phyloP scores from a whole-genome alignment of 768 basidiomycete genomes.

The Calocera viscosa region DNA sequence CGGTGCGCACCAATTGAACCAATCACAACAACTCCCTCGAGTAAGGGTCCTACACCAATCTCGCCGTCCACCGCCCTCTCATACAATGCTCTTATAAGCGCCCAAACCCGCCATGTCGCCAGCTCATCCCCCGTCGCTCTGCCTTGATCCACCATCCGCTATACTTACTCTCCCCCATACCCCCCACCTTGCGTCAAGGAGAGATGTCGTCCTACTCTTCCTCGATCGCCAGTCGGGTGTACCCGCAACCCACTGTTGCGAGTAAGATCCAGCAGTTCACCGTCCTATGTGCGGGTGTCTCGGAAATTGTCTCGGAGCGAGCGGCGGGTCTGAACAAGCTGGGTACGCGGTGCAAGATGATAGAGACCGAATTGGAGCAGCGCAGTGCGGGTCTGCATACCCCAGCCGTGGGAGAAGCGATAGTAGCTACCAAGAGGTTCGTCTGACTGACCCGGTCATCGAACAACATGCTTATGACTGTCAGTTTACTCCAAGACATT shows the following conservation, averaged over 20 bases:
- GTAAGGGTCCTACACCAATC: neutral
- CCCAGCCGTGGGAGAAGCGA: neutral
- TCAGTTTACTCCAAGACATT: neutral
- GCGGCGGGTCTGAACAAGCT: neutral
- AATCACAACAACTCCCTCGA: too few species aligned
- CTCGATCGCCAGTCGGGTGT: neutral
- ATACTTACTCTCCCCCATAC: too few species aligned
- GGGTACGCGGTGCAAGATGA: neutral
- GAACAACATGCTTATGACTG: neutral
- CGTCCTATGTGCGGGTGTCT: neutral
- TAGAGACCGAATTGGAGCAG: neutral
- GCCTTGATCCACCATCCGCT: too few species aligned
- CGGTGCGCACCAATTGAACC: too few species aligned
- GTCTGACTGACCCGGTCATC: neutral
- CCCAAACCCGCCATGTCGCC: neutral
- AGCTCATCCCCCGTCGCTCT: too few species aligned
- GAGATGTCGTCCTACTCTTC: too few species aligned
- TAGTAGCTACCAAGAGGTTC: neutral
- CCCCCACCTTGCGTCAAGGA: too few species aligned
- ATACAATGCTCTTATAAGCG: neutral
- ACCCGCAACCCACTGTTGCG: neutral
- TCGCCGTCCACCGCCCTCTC: neutral
- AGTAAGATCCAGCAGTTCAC: neutral
- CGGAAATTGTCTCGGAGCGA: neutral
- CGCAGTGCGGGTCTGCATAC: neutral